Percentiles rank a stretch among this genome's conserved stretches.
phyloP scores from a whole-genome alignment of 2,329 filamentous ascomycete species.

The Parastagonospora nodorum region DNA sequence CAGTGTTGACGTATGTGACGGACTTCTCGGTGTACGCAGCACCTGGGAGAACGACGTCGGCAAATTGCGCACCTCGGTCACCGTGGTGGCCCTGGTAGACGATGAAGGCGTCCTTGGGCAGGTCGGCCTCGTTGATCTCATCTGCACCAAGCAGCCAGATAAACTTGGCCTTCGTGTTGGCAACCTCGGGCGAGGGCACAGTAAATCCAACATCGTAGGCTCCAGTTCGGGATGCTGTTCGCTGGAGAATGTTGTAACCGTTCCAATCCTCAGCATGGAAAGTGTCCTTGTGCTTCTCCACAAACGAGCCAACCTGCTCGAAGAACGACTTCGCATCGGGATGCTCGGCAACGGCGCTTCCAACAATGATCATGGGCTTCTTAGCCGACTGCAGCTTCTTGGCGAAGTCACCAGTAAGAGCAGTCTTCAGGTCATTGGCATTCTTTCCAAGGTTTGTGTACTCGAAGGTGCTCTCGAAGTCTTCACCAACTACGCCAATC shows the following conservation, averaged over 20 bases:
- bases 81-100: slow-evolving; percentile 99
- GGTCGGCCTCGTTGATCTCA: slow-evolving; percentile 81
- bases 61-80: slow-evolving; percentile 88
- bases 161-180: slow-evolving; percentile 88
- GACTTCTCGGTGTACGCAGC: slow-evolving; percentile 97
- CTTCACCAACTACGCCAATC: slow-evolving; percentile 86
- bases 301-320: slow-evolving; percentile 85
- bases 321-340: slow-evolving; percentile 90
- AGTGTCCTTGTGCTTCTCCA: slow-evolving; percentile 89
- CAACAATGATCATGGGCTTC: slow-evolving; percentile 95
- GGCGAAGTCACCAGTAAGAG: slow-evolving; percentile 84
- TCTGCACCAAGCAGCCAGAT: slow-evolving; percentile 96
- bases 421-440: slow-evolving; percentile 79
- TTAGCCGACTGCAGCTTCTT: slow-evolving; percentile 89
- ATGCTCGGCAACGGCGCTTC: slow-evolving; percentile 90
- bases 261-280: slow-evolving; percentile 93
- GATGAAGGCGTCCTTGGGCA: slow-evolving; percentile 94
- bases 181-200: slow-evolving; percentile 78
- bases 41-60: slow-evolving; percentile 90
- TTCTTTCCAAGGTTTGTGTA: slow-evolving; percentile 88
- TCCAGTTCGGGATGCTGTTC: slow-evolving; percentile 87
- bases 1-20: slow-evolving; percentile 96
- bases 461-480: slow-evolving; percentile 93
- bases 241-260: slow-evolving; percentile 95
- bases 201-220: slow-evolving; percentile 97